phyloP scores from a whole-genome alignment of 2,329 filamentous ascomycete species.

The Escovopsis sp. region DNA sequence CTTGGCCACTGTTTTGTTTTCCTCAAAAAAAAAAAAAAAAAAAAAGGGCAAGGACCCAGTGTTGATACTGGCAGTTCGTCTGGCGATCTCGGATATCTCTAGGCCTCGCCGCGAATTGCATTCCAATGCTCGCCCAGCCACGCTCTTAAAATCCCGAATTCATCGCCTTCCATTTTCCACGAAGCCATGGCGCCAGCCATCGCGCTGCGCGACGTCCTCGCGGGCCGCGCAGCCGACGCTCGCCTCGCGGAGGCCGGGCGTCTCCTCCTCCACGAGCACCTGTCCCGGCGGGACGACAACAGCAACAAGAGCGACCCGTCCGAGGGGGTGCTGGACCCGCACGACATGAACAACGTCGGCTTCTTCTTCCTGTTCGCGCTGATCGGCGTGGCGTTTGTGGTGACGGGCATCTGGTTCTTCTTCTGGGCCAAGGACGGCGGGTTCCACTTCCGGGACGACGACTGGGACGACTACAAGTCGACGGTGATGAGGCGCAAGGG shows the following conservation, averaged over 20 bases:
- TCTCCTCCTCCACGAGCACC: slow-evolving; percentile 17
- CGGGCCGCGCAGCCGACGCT: slow-evolving; percentile 20
- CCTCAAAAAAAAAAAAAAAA: no score
- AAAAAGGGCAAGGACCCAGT: no score
- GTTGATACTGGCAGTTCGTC: no score
- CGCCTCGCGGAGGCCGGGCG: slow-evolving; percentile 27
- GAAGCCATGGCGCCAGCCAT: slow-evolving; percentile 4
- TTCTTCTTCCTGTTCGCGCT: slow-evolving; percentile 79
- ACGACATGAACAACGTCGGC: slow-evolving; percentile 49
- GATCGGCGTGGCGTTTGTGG: slow-evolving; percentile 61
- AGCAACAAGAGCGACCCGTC: slow-evolving; percentile 20
- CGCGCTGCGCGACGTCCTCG: slow-evolving; percentile 6
- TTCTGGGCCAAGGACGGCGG: slow-evolving; percentile 96
- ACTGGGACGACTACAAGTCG: slow-evolving; percentile 98
- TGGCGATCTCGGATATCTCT: no score
- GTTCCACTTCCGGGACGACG: slow-evolving; percentile 68
- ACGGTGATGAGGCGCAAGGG: slow-evolving; percentile 82
- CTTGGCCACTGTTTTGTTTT: no score
- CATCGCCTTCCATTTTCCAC: no score
- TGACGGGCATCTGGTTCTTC: slow-evolving; percentile 87
- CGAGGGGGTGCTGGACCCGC: slow-evolving; percentile 36
- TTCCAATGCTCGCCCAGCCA: no score
- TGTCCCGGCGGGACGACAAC: slow-evolving; percentile 12
- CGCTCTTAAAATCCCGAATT: no score
- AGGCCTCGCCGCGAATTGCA: no score